Percentiles rank a stretch among this genome's conserved stretches.
These are phyloP conservation scores for Borealophlyctis nickersoniae DNA, from an alignment of 192 early-diverging fungal species.

Conservation along the genomic window DNA sequence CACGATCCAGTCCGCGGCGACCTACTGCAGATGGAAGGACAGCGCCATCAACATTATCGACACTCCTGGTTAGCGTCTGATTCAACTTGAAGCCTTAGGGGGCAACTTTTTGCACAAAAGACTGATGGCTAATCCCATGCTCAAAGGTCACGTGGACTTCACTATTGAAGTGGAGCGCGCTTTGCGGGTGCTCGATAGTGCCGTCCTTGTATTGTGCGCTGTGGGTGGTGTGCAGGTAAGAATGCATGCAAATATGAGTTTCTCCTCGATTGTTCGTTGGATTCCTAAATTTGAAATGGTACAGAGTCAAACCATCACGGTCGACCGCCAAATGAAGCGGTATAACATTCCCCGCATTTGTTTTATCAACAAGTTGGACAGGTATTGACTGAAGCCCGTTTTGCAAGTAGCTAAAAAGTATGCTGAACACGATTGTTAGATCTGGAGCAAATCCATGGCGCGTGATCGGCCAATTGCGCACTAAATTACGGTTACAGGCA, in stretches of 20 bases:
- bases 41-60: slow-evolving; percentile 89
- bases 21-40: slow-evolving; percentile 69
- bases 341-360: slow-evolving; percentile 84
- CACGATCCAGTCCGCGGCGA: slow-evolving; percentile 93
- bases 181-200: slow-evolving; percentile 89
- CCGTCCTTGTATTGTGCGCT: slow-evolving; percentile 88
- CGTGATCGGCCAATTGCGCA: slow-evolving; percentile 59
- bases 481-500: slow-evolving; percentile 46
- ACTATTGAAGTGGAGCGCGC: slow-evolving; percentile 95
- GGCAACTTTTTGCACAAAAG: no score
- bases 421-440: slow-evolving; percentile 8
- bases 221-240: slow-evolving; percentile 90
- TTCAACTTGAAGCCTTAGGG: no score
- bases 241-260: slow-evolving; percentile 7
- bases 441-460: slow-evolving; percentile 63
- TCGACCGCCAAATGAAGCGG: slow-evolving; percentile 80
- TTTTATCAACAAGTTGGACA: slow-evolving; percentile 98
- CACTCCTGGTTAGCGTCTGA: slow-evolving; percentile 73
- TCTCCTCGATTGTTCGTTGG: background rate
- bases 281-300: no score
- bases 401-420: slow-evolving; percentile 42
- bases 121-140: no score
- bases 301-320: slow-evolving; percentile 86
- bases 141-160: slow-evolving; percentile 95
- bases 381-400: slow-evolving; percentile 57